Percentiles rank a stretch among this genome's conserved stretches.
These are phyloP conservation scores for Biscutella laevigata DNA, from an alignment of 441 rosid genomes.

Conservation along the genomic window DNA sequence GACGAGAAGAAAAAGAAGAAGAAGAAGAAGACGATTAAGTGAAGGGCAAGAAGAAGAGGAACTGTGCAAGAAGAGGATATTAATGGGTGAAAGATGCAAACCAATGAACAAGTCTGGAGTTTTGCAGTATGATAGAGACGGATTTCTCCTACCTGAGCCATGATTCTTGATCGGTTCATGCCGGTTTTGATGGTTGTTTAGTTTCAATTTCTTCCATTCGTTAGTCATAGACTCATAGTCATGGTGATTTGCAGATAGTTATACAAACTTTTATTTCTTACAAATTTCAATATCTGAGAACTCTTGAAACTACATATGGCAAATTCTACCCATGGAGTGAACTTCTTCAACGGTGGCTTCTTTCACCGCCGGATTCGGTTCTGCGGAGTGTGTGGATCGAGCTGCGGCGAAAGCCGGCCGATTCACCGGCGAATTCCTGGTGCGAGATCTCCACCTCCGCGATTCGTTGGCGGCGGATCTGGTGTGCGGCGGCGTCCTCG, in stretches of 20 bases:
- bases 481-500: too few species aligned
- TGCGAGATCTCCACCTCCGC: too few species aligned
- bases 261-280: slow-evolving; percentile 12
- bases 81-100: slow-evolving; percentile 64
- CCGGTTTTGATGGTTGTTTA: background rate
- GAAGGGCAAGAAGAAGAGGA: slow-evolving; percentile 18
- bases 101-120: slow-evolving; percentile 41
- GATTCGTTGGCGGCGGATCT: too few species aligned
- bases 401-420: too few species aligned
- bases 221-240: background rate
- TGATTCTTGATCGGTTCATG: background rate
- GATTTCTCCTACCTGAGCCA: slow-evolving; percentile 42
- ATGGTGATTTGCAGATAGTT: background rate
- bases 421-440: too few species aligned
- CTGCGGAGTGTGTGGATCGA: too few species aligned
- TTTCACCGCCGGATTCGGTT: too few species aligned
- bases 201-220: background rate
- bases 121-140: slow-evolving; percentile 44
- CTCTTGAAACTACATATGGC: background rate
- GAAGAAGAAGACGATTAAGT: background rate
- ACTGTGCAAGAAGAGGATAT: slow-evolving; percentile 68
- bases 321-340: too few species aligned
- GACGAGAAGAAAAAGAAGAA: slow-evolving; percentile 12
- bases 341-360: too few species aligned
- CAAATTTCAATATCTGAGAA: background rate